Percentiles rank a stretch among this genome's conserved stretches.
phyloP scores from a whole-genome alignment of 768 basidiomycete species.

The Holtermanniella nyarrowii region DNA sequence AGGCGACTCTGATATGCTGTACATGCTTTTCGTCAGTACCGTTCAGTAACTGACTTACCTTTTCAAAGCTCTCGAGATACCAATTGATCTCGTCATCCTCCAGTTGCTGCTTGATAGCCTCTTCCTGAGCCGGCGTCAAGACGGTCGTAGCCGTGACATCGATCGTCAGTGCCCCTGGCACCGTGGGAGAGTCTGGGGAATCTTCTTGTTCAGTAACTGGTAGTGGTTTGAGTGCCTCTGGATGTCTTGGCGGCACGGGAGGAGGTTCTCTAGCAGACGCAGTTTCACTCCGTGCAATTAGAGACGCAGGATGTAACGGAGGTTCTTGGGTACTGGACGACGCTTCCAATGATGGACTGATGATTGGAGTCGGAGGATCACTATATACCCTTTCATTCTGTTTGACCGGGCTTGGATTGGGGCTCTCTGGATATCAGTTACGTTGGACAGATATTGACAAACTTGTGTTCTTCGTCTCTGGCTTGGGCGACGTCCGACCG shows the following conservation, averaged over 20 bases:
- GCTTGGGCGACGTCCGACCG: too few relatives aligned
- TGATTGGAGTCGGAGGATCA: neutral
- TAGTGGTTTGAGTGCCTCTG: neutral
- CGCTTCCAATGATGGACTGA: neutral
- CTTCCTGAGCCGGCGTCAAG: neutral
- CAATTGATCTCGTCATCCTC: conserved; percentile 7
- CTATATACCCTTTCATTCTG: too few relatives aligned
- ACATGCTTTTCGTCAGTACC: conserved; percentile 2
- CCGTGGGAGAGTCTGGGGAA: neutral
- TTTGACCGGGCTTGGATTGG: too few relatives aligned
- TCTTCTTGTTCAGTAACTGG: neutral
- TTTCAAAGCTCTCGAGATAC: conserved; percentile 3
- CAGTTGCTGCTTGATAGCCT: neutral
- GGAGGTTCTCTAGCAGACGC: neutral
- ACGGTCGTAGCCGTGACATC: neutral
- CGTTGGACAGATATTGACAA: neutral
- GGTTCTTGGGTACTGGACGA: neutral
- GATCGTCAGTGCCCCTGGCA: neutral
- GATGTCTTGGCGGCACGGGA: neutral
- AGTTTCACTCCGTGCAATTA: neutral
- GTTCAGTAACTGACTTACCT: neutral
- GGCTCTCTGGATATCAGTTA: neutral
- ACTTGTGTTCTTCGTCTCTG: too few relatives aligned
- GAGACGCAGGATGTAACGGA: neutral
- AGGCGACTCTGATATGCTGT: conserved; percentile 4